These are phyloP conservation scores for Cystobasidium tubakii DNA, from an alignment of 768 basidiomycete genomes.

Conservation along the genomic window DNA sequence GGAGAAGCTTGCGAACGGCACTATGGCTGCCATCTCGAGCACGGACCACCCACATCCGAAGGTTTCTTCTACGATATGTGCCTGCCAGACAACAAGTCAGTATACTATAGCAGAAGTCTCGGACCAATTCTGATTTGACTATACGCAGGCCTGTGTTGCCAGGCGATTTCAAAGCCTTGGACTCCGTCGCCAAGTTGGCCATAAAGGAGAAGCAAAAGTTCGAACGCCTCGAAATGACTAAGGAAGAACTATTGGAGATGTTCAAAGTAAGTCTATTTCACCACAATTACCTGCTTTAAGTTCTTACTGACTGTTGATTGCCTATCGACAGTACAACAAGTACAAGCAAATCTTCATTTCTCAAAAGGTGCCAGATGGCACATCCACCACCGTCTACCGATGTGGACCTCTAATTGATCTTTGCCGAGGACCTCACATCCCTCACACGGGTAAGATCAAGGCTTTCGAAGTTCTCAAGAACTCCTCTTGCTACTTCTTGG, in stretches of 20 bases:
- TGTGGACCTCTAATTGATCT: constrained; percentile 98
- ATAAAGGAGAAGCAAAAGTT: constrained; percentile 97
- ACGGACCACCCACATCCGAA: constrained; percentile 93
- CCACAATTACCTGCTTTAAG: too few species aligned
- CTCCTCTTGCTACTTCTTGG: constrained; percentile 96
- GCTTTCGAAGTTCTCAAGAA: constrained; percentile 97
- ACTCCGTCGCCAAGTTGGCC: constrained; percentile 77
- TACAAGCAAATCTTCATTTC: constrained; percentile 95
- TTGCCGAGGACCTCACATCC: constrained; percentile 94
- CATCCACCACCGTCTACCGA: constrained; percentile 93
- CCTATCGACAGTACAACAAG: constrained; percentile 78
- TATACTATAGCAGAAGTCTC: neutral
- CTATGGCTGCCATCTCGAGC: constrained; percentile 92
- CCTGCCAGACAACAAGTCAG: constrained; percentile 64
- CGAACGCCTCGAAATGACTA: constrained; percentile 84
- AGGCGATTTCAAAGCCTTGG: constrained; percentile 78
- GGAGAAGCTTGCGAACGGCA: constrained; percentile 94
- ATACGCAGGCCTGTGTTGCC: constrained; percentile 63
- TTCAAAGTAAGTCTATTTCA: constrained; percentile 62
- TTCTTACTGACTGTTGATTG: neutral
- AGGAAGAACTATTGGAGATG: constrained; percentile 94
- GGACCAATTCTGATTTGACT: neutral
- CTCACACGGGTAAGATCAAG: constrained; percentile 96
- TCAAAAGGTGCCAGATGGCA: constrained; percentile 89
- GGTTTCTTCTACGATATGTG: constrained; percentile 99